phyloP scores from a whole-genome alignment of 139 green algal genomes.

The Auxenochlorella pyrenoidosa region DNA sequence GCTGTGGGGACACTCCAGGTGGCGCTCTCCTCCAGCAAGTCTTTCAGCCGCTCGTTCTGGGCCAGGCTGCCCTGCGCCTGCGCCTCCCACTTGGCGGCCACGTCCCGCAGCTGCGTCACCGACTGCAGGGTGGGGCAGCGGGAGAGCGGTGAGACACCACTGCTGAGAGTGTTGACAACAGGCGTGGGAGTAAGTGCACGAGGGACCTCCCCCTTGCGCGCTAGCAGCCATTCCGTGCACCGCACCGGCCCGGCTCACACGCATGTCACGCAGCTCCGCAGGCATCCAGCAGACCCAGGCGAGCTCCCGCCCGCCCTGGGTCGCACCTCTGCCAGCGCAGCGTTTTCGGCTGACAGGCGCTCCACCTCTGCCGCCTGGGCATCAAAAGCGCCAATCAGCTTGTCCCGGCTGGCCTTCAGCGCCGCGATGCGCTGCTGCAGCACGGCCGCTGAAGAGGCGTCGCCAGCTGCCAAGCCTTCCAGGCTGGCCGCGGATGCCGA shows the following conservation, averaged over 20 bases:
- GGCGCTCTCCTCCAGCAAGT: conserved; percentile 75
- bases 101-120: neutral
- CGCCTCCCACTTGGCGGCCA: conserved; percentile 55
- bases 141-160: neutral
- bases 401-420: conserved; percentile 68
- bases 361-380: conserved; percentile 70
- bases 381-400: conserved; percentile 70
- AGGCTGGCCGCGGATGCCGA: neutral
- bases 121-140: neutral
- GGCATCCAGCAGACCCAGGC: neutral
- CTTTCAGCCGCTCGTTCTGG: conserved; percentile 69
- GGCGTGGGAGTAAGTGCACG: too few relatives aligned
- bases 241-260: too few relatives aligned
- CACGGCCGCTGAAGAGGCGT: neutral
- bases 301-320: neutral
- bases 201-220: too few relatives aligned
- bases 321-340: conserved; percentile 46
- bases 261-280: too few relatives aligned
- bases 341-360: conserved; percentile 57
- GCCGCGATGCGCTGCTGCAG: conserved; percentile 52
- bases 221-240: too few relatives aligned
- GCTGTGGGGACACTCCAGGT: conserved; percentile 49
- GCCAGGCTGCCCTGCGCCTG: conserved; percentile 66
- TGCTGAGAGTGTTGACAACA: too few relatives aligned
- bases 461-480: neutral